Evolutionary conservation across 305 asterid genomes (phyloP), one percentile per base, ranked within the genome.

Genomic region (Fraxinus baroniana): DNA sequence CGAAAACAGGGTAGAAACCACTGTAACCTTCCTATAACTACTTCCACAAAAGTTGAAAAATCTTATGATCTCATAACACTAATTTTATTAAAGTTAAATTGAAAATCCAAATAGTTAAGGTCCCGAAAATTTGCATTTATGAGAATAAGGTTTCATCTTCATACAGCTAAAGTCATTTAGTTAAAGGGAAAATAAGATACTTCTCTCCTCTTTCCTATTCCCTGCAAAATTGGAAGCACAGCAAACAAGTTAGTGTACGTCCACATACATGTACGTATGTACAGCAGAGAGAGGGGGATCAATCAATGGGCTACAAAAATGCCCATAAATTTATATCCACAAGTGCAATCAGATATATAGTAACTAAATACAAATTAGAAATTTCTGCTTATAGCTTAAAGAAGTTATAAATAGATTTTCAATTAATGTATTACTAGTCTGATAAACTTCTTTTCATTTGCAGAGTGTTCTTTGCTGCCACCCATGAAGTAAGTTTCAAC

Each of bases 241-340:
- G 17, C 6, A 0, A 28, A 28, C 75, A 28, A 70, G 75, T 26
- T 66, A 70, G 75, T 32, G 37, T 15, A n/a, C 39, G 7, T 30
- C 13, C 28, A 32, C 9, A 4, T 70, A 10, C n/a, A 68, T 68
- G 30, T 60, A 60, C 6, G 30, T 9, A 64, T 64, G 33, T 64
- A 64, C 13, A 18, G 68, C 26, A 20, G 74, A 26, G 37, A 26
- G 36, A 26, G 76, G n/a, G 76, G 8, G 24, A 6, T 55, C 24
- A 71, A 71, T 64, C 73, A 24, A 32, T 71, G 76, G 39, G 76
- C 18, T 71, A 55, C 64, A 32, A 71, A 70, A 71, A 32, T 13
- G 76, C 76, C 75, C 28, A 64, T 52, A 52, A 64, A 64, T 64
- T 24, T 24, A 64, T 64, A 64, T 64, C 35, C n/a, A 64, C 75